Base-by-base conservation (phyloP, 371 early-diverging fungal genomes). In the Apophysomyces variabilis region DNA sequence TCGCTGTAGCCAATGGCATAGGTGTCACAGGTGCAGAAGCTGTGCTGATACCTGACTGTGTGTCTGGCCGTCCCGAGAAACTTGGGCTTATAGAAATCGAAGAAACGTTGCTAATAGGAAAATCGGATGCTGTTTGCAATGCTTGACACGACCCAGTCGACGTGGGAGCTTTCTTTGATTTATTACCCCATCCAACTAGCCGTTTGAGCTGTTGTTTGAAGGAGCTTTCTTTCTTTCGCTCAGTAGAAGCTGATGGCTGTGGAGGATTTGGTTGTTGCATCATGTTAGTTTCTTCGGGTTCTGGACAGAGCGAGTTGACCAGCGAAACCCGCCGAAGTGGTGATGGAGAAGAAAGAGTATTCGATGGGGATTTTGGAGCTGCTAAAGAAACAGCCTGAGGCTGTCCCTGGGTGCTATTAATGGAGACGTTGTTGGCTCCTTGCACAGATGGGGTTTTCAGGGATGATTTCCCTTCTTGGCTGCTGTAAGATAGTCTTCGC, bases 131-230 rank as follows among this genome's bases (percentile, higher is more conserved):
- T 9, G 54, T 50, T 50, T 50, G 54, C 54, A 50, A 21, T 26
- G 54, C 16, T 21, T 50, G 54, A 50, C 54, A 50, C 32, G 21
- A 50, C 5, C 16, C 21, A 26, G 54, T 26, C 21, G 61, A 57
- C 46, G 69, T 67, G 12, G 64, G 60, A 44, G 65, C 62, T 46
- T 62, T 69, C 38, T 61, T 71, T 16, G 38, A 45, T 41, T 70
- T 74, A 35, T 66, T 67, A 3, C 80, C 80, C 80, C 80, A 79
- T 12, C 80, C 80, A 16, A 79, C 80, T 45, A 79, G 69, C n/a
- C 80, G 60, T 57, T 79, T 79, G 13, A 79, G 70, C 16, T 77
- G 77, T 21, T 76, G 73, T 44, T 68, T 78, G 21, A 81, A 73
- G 5, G 72, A 72, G 14, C 45, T 70, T 57, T 75, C 77, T 60